Conservation (phyloP, 2,329 filamentous ascomycete genomes). For the Penicillium sclerotiorum region DNA sequence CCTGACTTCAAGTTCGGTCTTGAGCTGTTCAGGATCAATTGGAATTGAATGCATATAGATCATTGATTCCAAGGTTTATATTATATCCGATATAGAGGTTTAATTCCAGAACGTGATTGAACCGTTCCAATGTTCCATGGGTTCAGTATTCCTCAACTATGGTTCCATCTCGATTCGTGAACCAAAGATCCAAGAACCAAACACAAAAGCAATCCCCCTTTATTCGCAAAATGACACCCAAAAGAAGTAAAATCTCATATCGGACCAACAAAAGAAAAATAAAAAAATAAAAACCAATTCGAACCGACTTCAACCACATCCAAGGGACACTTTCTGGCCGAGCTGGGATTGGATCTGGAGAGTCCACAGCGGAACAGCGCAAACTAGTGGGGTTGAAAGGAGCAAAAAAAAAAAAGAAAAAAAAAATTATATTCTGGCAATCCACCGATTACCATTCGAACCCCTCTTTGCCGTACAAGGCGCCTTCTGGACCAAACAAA, state of each 20-base stretch:
- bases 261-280: neutral
- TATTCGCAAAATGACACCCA: too few species aligned
- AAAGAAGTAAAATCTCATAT: too few species aligned
- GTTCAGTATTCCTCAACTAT: too few species aligned
- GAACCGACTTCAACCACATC: slow-evolving; percentile 5
- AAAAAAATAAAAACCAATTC: neutral
- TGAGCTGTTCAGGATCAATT: too few species aligned
- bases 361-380: slow-evolving; percentile 23
- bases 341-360: slow-evolving; percentile 21
- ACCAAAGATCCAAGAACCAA: too few species aligned
- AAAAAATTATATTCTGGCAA: too few species aligned
- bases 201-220: too few species aligned
- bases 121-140: too few species aligned
- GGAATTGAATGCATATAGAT: too few species aligned
- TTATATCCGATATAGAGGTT: too few species aligned
- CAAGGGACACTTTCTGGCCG: slow-evolving; percentile 12
- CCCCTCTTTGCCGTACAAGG: slow-evolving; percentile 1
- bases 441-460: slow-evolving; percentile 9
- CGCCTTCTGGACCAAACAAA: neutral
- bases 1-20: neutral
- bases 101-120: too few species aligned
- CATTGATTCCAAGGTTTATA: neutral
- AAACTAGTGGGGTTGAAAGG: slow-evolving; percentile 24
- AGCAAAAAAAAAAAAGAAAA: neutral
- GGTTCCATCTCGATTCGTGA: too few species aligned